Evolutionary conservation across 2,329 filamentous ascomycete genomes (phyloP).

Genomic region (Colletotrichum navitas): DNA sequence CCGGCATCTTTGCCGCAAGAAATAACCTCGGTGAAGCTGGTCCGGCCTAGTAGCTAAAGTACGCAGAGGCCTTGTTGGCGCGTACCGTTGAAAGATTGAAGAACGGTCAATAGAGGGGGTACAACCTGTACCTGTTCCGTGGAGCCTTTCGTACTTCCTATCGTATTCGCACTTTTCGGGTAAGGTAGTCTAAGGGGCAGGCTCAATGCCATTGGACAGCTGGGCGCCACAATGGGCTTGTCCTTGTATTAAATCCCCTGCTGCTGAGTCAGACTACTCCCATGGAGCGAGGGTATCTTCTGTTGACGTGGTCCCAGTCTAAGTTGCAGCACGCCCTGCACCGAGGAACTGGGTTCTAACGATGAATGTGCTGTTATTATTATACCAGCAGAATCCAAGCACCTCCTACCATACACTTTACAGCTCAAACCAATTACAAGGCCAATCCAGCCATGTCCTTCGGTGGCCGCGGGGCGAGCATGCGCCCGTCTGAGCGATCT

Average conservation of each 20-base stretch:
- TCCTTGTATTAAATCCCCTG: conserved; percentile 6
- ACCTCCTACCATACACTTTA: not conserved
- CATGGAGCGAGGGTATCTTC: not conserved
- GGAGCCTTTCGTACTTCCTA: conserved; percentile 28
- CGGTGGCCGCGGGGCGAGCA: not conserved
- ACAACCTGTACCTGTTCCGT: conserved; percentile 28
- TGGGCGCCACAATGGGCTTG: conserved; percentile 25
- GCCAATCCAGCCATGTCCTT: conserved; percentile 11
- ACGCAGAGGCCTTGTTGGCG: conserved; percentile 6
- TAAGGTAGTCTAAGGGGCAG: conserved; percentile 26
- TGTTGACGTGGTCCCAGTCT: not conserved
- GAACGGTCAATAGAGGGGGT: conserved; percentile 32
- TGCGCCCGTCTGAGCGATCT: conserved; percentile 13
- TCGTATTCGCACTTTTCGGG: conserved; percentile 37
- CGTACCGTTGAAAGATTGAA: conserved; percentile 11
- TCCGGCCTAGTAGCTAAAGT: conserved; percentile 9
- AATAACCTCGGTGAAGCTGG: conserved; percentile 5
- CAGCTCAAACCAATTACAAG: conserved; percentile 15
- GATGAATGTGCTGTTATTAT: conserved; percentile 17
- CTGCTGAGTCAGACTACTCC: conserved; percentile 29
- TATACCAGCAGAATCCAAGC: conserved; percentile 8
- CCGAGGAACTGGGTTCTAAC: not conserved
- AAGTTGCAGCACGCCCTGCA: not conserved
- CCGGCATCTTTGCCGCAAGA: conserved; percentile 28
- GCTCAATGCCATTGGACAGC: conserved; percentile 26